Conservation (phyloP, 2,329 filamentous ascomycete species). For the Colletotrichum lini region DNA sequence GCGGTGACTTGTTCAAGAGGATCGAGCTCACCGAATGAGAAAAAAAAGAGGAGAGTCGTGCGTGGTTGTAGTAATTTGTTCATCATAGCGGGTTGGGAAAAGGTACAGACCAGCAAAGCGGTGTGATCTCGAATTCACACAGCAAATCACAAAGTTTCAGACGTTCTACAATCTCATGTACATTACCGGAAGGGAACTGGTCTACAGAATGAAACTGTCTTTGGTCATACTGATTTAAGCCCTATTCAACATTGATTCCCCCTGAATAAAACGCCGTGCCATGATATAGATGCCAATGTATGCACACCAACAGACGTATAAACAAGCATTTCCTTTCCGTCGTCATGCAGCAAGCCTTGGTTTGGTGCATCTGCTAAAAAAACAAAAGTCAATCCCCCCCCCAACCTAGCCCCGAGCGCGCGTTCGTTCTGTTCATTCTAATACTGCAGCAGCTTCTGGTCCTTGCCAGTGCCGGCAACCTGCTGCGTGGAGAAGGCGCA, state of each 20-base stretch:
- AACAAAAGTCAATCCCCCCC: neutral
- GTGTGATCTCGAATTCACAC: neutral
- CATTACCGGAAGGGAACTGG: neutral
- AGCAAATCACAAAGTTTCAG: conserved; percentile 6
- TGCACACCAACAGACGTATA: conserved; percentile 42
- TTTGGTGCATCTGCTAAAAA: neutral
- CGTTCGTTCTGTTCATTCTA: conserved; percentile 32
- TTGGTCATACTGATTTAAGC: conserved; percentile 36
- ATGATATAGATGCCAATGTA: conserved; percentile 56
- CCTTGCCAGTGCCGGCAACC: conserved; percentile 62
- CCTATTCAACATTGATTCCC: conserved; percentile 40
- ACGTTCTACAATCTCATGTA: neutral
- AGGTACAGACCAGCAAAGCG: neutral
- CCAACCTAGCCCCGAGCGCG: neutral
- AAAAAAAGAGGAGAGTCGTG: conserved; percentile 20
- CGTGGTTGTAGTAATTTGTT: neutral
- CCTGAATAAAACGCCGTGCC: conserved; percentile 50
- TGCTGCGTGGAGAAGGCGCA: conserved; percentile 88
- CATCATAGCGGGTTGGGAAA: conserved; percentile 20
- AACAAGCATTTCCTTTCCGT: conserved; percentile 23
- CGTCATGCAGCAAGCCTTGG: conserved; percentile 22
- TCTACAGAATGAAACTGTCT: conserved; percentile 28
- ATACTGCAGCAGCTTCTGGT: conserved; percentile 53
- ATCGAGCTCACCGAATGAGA: conserved; percentile 65
- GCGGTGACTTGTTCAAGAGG: conserved; percentile 76